These are phyloP conservation scores for Pistacia integerrima DNA, from an alignment of 345 rosid genomes.

Conservation along the genomic window DNA sequence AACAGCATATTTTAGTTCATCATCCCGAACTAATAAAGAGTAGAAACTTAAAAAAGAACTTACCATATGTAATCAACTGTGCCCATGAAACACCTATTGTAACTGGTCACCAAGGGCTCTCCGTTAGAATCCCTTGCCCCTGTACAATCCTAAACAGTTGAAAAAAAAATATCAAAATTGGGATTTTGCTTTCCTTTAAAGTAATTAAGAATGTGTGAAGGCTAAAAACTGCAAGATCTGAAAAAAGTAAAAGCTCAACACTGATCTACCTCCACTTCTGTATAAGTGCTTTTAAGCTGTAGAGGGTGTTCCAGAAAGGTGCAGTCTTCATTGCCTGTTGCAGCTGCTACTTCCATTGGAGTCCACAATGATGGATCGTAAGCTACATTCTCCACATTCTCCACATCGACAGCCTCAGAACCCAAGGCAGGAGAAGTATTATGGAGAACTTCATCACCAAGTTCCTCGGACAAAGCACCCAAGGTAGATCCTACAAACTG, in stretches of 20 bases:
- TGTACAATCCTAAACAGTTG: constrained; percentile 52
- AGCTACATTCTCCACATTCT: constrained; percentile 34
- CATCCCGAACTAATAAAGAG: background rate
- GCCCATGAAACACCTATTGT: constrained; percentile 84
- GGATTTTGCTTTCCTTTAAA: background rate
- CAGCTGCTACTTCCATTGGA: constrained; percentile 76
- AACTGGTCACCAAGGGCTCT: constrained; percentile 89
- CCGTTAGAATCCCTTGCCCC: constrained; percentile 75
- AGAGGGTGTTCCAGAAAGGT: constrained; percentile 63
- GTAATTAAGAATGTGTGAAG: background rate
- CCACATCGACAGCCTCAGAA: constrained; percentile 35
- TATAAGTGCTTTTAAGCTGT: constrained; percentile 75
- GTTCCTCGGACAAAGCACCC: constrained; percentile 24
- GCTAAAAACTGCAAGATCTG: constrained; percentile 1
- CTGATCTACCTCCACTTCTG: constrained; percentile 74
- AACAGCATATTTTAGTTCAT: background rate
- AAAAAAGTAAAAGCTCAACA: constrained; percentile 14
- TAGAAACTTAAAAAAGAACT: constrained; percentile 4
- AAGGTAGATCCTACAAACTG: constrained; percentile 15
- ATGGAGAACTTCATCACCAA: constrained; percentile 26
- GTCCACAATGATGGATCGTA: constrained; percentile 83
- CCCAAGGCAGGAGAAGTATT: constrained; percentile 37
- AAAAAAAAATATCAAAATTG: constrained; percentile 1
- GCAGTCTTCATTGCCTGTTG: constrained; percentile 69
- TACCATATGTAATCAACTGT: constrained; percentile 97